Base-by-base conservation (phyloP, 148 eudicot genomes). In the Euryodendron excelsum region DNA sequence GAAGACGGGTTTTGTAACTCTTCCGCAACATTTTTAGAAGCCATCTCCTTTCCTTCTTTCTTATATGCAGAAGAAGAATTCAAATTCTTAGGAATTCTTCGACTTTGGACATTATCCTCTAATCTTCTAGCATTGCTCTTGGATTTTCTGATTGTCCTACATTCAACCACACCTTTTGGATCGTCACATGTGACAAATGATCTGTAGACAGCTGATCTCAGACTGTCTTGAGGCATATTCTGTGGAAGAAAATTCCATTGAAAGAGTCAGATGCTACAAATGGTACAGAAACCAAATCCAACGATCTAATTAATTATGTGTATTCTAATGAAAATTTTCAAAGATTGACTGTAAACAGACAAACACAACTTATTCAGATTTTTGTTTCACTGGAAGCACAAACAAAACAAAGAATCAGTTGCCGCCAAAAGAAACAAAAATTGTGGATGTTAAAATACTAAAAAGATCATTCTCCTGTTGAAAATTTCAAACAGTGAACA, bases 131-230 rank as follows among this genome's bases (percentile, higher is more conserved):
- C 47, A 45, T 27, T 81, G 48, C 67, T 79, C 75, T 84, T 90
- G 80, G 91, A 78, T 84, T 82, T 94, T 83, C 88, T 92, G 60
- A 87, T 82, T 73, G 91, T 85, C 78, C 84, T 87, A 80, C 89
- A 86, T 73, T 94, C 94, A 75, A 77, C 87, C 55, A 94, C 90
- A 77, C 93, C 97, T 86, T 87, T 90, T 50, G 98, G 95, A 87
- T 92, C 93, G 77, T 92, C 93, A 76, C 98, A 94, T 47, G 86
- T 87, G 80, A 94, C 82, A 84, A 94, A 94, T 84, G 97, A 86
- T 87, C 91, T 90, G 84, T 89, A 94, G 50, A 89, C 88, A 81
- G 82, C 82, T 84, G 97, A 81, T 87, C 88, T 91, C 56, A 84
- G 81, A 62, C 84, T 83, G 76, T 88, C 93, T 80, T 87, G 92